Base-by-base conservation (phyloP, 768 basidiomycete genomes). In the Phaeolepiota aurea region DNA sequence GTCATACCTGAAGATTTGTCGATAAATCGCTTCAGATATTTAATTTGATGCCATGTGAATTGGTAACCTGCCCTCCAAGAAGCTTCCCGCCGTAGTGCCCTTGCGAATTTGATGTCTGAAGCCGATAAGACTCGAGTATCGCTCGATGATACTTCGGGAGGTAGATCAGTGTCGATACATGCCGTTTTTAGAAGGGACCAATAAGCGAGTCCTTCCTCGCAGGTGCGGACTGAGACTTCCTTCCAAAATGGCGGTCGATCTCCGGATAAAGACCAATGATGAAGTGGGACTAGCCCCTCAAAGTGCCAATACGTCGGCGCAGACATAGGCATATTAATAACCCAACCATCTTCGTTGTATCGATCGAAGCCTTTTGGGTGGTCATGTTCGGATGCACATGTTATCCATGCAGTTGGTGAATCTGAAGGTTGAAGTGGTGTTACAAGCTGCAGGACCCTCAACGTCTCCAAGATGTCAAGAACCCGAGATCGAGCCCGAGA, bases 241-340 rank as follows among this genome's bases (percentile, higher is more conserved):
- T 74, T 76, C 69, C 77, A 75, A 40, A 82, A 70, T 2, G 72
- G 69, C 15, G 74, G 77, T 5, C 62, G 55, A 1, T 52, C 55
- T 40, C 76, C 75, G 2, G 74, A 69, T 15, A 64, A 51, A 4
- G 69, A 73, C 76, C 84, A 84, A 18, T 79, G 59, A 53, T 76
- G 68, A 4, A 88, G 49, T 0, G 83, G 74, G 2, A 74, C 80
- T 7, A 51, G 48, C 11, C 63, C 55, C 36, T 71, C 70, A 48
- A 88, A 76, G 25, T 69, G 61, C 79, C 83, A 89, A 58, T 79
- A 84, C 1, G 53, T 52, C 0, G 84, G 82, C 0, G 76, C 73
- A n/a, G 59, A 47, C 40, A 61, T 55, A 5, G 72, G 66, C 12
- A 64, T 65, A 31, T 61, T 66, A 20, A 59, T 49, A 19, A 65